A percentile compares a stretch with the other conserved stretches of the same genome.
Conservation (phyloP, 2,329 filamentous ascomycete species). For the Fusarium poae region DNA sequence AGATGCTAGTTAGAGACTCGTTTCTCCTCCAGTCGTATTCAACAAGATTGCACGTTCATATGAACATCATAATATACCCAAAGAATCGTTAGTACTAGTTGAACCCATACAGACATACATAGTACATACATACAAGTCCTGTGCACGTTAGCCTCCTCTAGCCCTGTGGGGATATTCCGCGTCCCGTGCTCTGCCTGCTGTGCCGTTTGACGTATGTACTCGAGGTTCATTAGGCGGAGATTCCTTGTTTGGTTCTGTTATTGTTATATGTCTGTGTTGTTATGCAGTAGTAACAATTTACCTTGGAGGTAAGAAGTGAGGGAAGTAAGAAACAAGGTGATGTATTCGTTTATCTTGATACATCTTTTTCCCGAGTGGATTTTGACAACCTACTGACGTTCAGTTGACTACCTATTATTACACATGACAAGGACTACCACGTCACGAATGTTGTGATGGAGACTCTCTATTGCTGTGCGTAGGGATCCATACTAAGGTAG, state of each 20-base stretch:
- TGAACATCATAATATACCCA: slow-evolving; percentile 6
- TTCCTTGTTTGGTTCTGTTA: slow-evolving; percentile 23
- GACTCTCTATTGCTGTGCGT: slow-evolving; percentile 22
- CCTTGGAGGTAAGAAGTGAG: neutral
- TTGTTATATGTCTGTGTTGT: neutral
- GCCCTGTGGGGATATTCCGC: slow-evolving; percentile 27
- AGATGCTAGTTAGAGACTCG: slow-evolving; percentile 13
- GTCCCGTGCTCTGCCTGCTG: neutral
- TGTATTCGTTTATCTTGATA: slow-evolving; percentile 35
- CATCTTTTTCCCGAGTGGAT: slow-evolving; percentile 11
- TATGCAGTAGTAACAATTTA: neutral
- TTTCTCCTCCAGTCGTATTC: slow-evolving; percentile 20
- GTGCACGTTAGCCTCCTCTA: neutral
- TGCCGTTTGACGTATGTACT: slow-evolving; percentile 2
- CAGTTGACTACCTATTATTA: neutral
- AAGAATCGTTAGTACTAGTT: neutral
- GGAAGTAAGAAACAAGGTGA: slow-evolving; percentile 12
- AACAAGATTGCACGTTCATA: slow-evolving; percentile 5
- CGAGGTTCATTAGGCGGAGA: slow-evolving; percentile 8
- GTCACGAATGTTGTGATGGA: slow-evolving; percentile 21
- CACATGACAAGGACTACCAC: slow-evolving; percentile 31
- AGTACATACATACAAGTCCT: slow-evolving; percentile 5
- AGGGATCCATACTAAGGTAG: neutral
- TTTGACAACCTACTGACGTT: neutral
- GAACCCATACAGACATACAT: neutral